phyloP scores from a whole-genome alignment of 345 rosid genomes.

The Gossypium stocksii region DNA sequence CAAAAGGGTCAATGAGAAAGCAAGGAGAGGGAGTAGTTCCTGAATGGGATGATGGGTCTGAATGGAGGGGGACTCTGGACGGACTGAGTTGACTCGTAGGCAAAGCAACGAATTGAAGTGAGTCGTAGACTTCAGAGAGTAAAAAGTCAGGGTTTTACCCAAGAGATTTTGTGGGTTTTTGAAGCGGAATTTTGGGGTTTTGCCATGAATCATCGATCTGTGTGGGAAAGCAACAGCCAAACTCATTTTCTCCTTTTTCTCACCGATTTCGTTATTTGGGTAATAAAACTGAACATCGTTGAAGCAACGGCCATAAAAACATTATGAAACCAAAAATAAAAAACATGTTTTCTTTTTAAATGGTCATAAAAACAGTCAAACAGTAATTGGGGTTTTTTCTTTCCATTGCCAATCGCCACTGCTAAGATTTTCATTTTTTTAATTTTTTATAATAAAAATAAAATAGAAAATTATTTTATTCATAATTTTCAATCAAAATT shows the following conservation, averaged over 20 bases:
- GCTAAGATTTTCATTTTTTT: too few relatives aligned
- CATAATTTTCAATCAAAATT: too few relatives aligned
- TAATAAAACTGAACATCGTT: not conserved
- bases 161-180: not conserved
- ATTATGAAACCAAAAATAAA: not conserved
- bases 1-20: conserved; percentile 9
- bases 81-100: conserved; percentile 8
- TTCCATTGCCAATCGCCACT: too few relatives aligned
- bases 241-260: not conserved
- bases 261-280: not conserved
- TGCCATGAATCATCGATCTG: not conserved
- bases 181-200: not conserved
- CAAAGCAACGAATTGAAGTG: not conserved
- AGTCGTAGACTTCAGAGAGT: not conserved
- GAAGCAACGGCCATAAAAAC: not conserved
- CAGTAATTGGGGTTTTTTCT: too few relatives aligned
- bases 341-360: not conserved
- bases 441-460: too few relatives aligned
- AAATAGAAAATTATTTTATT: too few relatives aligned
- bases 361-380: too few relatives aligned
- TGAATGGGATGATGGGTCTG: conserved; percentile 8
- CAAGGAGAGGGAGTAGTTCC: not conserved
- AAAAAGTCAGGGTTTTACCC: not conserved
- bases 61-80: not conserved
- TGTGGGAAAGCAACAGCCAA: not conserved